Evolutionary conservation across 192 early-diverging fungal species (phyloP).

Genomic region (Linnemannia hyalina): DNA sequence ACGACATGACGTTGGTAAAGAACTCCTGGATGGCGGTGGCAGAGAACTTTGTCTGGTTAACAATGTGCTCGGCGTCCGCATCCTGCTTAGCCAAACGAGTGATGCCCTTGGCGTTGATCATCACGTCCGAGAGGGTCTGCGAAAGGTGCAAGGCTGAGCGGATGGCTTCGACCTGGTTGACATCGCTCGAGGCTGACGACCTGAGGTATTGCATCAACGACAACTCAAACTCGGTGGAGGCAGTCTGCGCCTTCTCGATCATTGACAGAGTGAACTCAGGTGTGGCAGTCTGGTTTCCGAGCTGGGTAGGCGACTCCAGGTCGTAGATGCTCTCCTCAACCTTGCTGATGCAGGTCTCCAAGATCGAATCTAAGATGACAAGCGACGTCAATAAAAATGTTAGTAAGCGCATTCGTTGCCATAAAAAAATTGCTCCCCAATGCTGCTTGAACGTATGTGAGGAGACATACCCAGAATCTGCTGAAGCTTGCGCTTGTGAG

Average conservation of each 20-base stretch:
- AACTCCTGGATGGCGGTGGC: slow-evolving; percentile 81
- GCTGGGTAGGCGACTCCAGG: slow-evolving; percentile 82
- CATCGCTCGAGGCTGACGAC: slow-evolving; percentile 56
- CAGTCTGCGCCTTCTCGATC: slow-evolving; percentile 85
- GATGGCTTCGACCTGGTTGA: slow-evolving; percentile 88
- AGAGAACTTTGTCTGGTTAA: slow-evolving; percentile 72
- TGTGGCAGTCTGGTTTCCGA: slow-evolving; percentile 89
- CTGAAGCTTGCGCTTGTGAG: slow-evolving; percentile 77
- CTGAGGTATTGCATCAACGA: slow-evolving; percentile 49
- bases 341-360: slow-evolving; percentile 88
- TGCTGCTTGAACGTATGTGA: neutral
- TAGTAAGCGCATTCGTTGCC: neutral
- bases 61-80: slow-evolving; percentile 81
- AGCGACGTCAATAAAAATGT: neutral
- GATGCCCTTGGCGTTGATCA: slow-evolving; percentile 92
- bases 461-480: slow-evolving; percentile 71
- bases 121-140: slow-evolving; percentile 84
- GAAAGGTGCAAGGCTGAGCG: slow-evolving; percentile 83
- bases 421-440: neutral
- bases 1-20: slow-evolving; percentile 90
- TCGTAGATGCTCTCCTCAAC: slow-evolving; percentile 93
- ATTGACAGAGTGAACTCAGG: slow-evolving; percentile 93
- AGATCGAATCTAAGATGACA: slow-evolving; percentile 78
- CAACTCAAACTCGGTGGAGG: slow-evolving; percentile 71
- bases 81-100: slow-evolving; percentile 86